Evolutionary conservation across 140 eudicot genomes (phyloP).

Genomic region (Ambrosia hybrid): DNA sequence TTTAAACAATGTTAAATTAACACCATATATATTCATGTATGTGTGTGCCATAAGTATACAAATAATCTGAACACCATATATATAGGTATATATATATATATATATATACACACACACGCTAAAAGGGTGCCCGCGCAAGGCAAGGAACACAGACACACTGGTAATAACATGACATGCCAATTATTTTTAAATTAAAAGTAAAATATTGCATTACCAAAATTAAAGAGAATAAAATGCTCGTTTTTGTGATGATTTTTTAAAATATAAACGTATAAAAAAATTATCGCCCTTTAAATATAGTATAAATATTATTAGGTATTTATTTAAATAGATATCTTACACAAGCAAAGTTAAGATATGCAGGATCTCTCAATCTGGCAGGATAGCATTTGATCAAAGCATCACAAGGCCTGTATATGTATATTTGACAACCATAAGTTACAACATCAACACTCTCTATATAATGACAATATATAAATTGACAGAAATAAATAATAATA

Average conservation of each 20-base stretch:
- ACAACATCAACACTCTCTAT: constrained; percentile 8
- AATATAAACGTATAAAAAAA: too few species aligned
- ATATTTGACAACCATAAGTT: constrained; percentile 23
- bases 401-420: constrained; percentile 45
- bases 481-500: background rate
- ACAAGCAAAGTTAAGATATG: constrained; percentile 31
- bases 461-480: background rate
- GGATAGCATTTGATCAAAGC: constrained; percentile 33
- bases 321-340: constrained; percentile 34
- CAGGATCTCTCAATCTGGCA: constrained; percentile 30
- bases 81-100: background rate
- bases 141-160: too few species aligned
- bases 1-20: too few species aligned
- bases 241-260: too few species aligned
- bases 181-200: too few species aligned
- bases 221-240: too few species aligned
- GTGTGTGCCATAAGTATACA: background rate
- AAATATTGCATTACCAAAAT: too few species aligned
- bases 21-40: background rate
- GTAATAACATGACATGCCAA: too few species aligned
- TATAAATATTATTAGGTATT: background rate
- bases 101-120: background rate
- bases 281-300: too few species aligned
- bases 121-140: too few species aligned
- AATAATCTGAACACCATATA: background rate